Base-by-base conservation (phyloP, 2,329 filamentous ascomycete species). In the Bipolaris zeicola region DNA sequence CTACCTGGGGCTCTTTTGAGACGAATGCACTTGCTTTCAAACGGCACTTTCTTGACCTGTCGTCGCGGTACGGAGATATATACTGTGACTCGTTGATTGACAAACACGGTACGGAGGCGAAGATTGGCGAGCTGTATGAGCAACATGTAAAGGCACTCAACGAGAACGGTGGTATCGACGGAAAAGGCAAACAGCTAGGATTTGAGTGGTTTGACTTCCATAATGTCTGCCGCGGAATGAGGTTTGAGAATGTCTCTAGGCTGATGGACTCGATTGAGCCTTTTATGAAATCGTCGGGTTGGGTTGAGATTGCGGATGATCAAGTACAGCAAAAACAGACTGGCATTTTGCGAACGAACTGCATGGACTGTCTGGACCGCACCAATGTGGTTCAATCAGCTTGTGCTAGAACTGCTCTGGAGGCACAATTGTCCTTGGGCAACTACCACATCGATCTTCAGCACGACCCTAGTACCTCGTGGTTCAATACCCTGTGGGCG, bases 141-240 rank as follows among this genome's bases (percentile, higher is more conserved):
- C 82, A 84, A 47, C 87, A 87, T 55, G 83, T 90, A 1, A 79
- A 85, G 46, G 76, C 80, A 22, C 79, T 94, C 50, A 96, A 95
- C 61, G 82, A 88, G 8, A 52, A 65, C 6, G 81, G 81, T 6
- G 80, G 82, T 4, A 73, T 82, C 18, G 81, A 85, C 56, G 81
- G 78, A 10, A 73, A 77, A 49, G 74, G 74, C 11, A 72, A 70
- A 10, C 73, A 80, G 8, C 77, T 95, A 11, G 83, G 81, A 0
- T 96, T 96, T 69, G 91, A 96, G 71, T 99, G 95, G 95, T 99
- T 98, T 67, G 95, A 99, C 71, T 99, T 99, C 68, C 95, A 98
- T 74, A 83, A 87, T 16, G 90, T 90, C 26, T 98, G 95, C 70
- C 89, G 92, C 14, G 95, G 95, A 0, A 97, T 99, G 94, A 96